Evolutionary conservation across 495 filamentous ascomycete genomes (phyloP).

Genomic region (Cladorrhinum samala): DNA sequence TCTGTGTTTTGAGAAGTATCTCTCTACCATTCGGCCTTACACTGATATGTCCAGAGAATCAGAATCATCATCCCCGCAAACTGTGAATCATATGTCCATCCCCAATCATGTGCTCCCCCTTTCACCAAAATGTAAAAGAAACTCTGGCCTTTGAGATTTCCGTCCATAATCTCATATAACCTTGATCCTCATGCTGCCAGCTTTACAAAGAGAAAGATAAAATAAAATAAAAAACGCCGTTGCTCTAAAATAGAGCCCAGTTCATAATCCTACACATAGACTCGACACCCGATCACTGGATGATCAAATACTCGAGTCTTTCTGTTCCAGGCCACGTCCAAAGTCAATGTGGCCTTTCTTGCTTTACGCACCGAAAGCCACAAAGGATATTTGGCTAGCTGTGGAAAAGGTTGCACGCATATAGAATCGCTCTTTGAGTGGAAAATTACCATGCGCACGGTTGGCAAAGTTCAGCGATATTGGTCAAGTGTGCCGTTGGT

Average conservation of each 20-base stretch:
- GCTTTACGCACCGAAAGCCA: too few relatives aligned
- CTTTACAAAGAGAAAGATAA: conserved; percentile 22
- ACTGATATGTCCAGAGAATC: conserved; percentile 40
- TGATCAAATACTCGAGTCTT: conserved; percentile 1
- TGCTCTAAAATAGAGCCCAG: conserved; percentile 13
- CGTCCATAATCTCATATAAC: conserved; percentile 18
- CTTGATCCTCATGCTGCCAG: conserved; percentile 36
- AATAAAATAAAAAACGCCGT: neutral
- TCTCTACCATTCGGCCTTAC: conserved; percentile 9
- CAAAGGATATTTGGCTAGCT: neutral
- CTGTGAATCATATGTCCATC: conserved; percentile 28
- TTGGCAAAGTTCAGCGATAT: too few relatives aligned
- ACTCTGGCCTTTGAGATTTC: conserved; percentile 20
- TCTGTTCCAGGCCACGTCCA: neutral
- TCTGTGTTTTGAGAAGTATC: neutral
- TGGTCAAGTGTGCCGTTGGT: neutral
- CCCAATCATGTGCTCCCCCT: conserved; percentile 20
- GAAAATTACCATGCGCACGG: neutral
- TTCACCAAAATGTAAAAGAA: conserved; percentile 11
- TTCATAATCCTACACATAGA: conserved; percentile 22
- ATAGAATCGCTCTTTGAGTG: neutral
- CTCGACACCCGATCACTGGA: neutral
- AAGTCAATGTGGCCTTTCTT: too few relatives aligned
- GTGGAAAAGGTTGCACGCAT: too few relatives aligned
- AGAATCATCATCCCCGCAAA: conserved; percentile 23